Base-by-base conservation (phyloP, 2,329 filamentous ascomycete genomes). In the Elsinoe arachidis region DNA sequence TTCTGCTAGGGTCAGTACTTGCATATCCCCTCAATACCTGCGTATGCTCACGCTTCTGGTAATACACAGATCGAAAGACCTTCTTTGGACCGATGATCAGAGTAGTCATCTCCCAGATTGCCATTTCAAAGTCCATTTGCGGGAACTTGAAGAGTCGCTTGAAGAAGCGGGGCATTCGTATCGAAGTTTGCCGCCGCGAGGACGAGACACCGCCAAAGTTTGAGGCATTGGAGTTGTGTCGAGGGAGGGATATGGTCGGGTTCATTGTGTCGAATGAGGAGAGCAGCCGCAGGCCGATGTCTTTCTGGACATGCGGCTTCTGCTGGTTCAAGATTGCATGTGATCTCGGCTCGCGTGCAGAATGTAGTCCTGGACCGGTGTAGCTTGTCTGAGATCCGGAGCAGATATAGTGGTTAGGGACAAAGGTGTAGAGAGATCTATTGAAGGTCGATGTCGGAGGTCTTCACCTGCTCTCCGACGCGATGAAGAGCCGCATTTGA, bases 61-160 rank as follows among this genome's bases (percentile, higher is more conserved):
- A 85, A 69, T 86, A 86, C 69, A 86, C 85, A 44, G 82, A 84
- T 61, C 84, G 76, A 69, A 87, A 87, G 53, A 87, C 84, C 68
- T 86, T 86, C 73, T 86, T 86, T 0, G 84, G 84, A 33, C 83
- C 81, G 67, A 86, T 82, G 62, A 87, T 76, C 55, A 87, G 74
- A 64, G 79, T 81, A 61, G 81, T 84, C 80, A 87, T 86, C 69
- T 87, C 84, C 84, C 84, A 87, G 63, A 85, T 80, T 17, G 84
- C 84, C 77, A 85, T 85, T 68, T 87, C 84, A 67, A 87, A 87
- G 74, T 87, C 84, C 84, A 87, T 86, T 64, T 85, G 83, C 10
- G 83, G 83, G 66, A 86, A 86, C 69, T 87, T 87, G 77, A 86
- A 85, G 52, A 86, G 72, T 58, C 82, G 77, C 66, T 83, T 83